These are phyloP conservation scores for Xylaria curta DNA, from an alignment of 495 filamentous ascomycete genomes.

Conservation along the genomic window DNA sequence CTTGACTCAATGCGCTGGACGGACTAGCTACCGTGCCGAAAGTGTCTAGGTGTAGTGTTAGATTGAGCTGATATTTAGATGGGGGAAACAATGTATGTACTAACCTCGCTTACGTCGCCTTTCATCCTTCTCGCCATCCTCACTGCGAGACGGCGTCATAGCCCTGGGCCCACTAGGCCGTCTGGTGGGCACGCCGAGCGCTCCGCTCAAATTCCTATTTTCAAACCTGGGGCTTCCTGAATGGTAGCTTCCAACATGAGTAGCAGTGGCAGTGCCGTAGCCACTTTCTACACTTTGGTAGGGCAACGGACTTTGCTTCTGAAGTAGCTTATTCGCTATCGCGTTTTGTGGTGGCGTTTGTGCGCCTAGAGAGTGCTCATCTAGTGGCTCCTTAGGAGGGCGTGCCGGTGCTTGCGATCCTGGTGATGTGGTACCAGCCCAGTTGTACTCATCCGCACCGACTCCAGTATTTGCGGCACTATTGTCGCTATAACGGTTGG, in stretches of 20 bases:
- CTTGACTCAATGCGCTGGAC: slow-evolving; percentile 45
- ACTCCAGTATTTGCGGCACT: slow-evolving; percentile 39
- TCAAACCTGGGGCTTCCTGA: slow-evolving; percentile 51
- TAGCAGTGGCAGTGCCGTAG: slow-evolving; percentile 53
- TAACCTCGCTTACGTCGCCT: slow-evolving; percentile 59
- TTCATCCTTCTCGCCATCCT: slow-evolving; percentile 49
- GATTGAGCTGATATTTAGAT: neutral
- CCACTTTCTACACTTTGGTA: slow-evolving; percentile 58
- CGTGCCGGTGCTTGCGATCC: slow-evolving; percentile 49
- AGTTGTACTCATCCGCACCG: slow-evolving; percentile 47
- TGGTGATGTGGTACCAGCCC: slow-evolving; percentile 47
- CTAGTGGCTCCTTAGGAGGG: slow-evolving; percentile 60
- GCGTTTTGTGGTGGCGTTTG: slow-evolving; percentile 45
- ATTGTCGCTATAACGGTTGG: slow-evolving; percentile 54
- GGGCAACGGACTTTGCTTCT: slow-evolving; percentile 50
- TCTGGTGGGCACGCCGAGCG: slow-evolving; percentile 48
- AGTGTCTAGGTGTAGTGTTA: slow-evolving; percentile 51
- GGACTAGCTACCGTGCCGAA: slow-evolving; percentile 56
- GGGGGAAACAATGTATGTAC: slow-evolving; percentile 22
- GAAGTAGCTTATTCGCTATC: slow-evolving; percentile 51
- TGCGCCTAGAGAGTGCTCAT: slow-evolving; percentile 36
- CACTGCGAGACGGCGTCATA: slow-evolving; percentile 55
- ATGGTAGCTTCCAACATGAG: slow-evolving; percentile 50
- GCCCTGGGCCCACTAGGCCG: slow-evolving; percentile 59
- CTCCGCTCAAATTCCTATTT: slow-evolving; percentile 55